A percentile compares a stretch with the other conserved stretches of the same genome.
Evolutionary conservation across 495 filamentous ascomycete species (phyloP).

Genomic region (Bacidia rubella): DNA sequence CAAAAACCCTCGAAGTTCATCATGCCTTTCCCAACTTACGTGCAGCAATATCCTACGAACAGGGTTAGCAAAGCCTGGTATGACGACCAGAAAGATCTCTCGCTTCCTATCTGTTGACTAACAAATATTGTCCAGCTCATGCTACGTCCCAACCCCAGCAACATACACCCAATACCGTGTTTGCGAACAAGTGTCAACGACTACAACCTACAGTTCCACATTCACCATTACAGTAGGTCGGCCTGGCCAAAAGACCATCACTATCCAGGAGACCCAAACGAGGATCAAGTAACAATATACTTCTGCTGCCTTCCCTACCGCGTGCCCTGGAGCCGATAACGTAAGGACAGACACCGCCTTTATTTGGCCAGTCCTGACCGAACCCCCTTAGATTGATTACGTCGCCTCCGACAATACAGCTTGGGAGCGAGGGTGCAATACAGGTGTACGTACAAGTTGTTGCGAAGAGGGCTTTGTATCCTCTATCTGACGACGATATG

Average conservation of each 20-base stretch:
- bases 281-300: not conserved
- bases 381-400: not conserved
- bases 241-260: not conserved
- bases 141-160: not conserved
- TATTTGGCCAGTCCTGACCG: not conserved
- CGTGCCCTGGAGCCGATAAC: not conserved
- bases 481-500: too few species aligned
- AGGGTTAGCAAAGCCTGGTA: not conserved
- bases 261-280: not conserved
- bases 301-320: not conserved
- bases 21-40: not conserved
- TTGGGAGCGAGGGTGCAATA: slow-evolving; percentile 1
- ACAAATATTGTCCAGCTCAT: not conserved
- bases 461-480: too few species aligned
- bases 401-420: not conserved
- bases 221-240: not conserved
- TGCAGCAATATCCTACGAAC: not conserved
- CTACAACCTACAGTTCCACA: not conserved
- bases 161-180: not conserved
- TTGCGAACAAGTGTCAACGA: not conserved
- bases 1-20: not conserved
- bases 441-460: not conserved
- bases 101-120: not conserved
- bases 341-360: not conserved
- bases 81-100: not conserved